phyloP scores from a whole-genome alignment of 2,329 filamentous ascomycete genomes.

The Phaeosphaeriaceae sp. region DNA sequence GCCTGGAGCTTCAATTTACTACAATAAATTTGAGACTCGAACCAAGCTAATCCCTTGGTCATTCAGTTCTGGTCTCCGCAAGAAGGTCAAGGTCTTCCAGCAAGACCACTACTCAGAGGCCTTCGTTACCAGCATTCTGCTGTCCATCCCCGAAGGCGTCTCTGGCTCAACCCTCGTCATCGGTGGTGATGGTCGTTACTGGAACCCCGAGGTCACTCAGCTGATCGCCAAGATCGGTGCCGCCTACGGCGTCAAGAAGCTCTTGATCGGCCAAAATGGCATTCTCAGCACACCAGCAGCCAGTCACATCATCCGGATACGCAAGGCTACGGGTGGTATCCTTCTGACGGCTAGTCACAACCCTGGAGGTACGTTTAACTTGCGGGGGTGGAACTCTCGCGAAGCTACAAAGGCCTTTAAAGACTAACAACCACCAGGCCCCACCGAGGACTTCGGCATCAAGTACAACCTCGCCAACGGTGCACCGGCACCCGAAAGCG shows the following conservation, averaged over 20 bases:
- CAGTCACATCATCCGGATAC: conserved; percentile 93
- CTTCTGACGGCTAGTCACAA: conserved; percentile 97
- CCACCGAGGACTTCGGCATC: conserved; percentile 96
- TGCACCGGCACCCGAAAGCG: conserved; percentile 90
- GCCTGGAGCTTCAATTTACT: too few species aligned
- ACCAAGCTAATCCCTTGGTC: conserved; percentile 17
- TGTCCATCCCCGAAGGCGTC: conserved; percentile 94
- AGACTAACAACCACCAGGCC: conserved; percentile 63
- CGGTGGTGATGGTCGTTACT: conserved; percentile 95
- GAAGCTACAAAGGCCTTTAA: too few species aligned
- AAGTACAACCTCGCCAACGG: conserved; percentile 99
- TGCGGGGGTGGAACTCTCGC: not conserved
- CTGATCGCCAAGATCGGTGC: conserved; percentile 96
- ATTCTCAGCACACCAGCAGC: conserved; percentile 97
- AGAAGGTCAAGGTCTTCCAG: conserved; percentile 99
- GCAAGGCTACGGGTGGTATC: conserved; percentile 95
- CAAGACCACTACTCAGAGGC: conserved; percentile 94
- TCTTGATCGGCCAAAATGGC: conserved; percentile 93
- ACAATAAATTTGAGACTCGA: not conserved
- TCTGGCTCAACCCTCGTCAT: conserved; percentile 92
- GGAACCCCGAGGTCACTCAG: conserved; percentile 96
- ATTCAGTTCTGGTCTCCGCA: conserved; percentile 92
- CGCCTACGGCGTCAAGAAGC: conserved; percentile 98
- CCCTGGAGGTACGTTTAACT: conserved; percentile 74
- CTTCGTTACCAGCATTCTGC: conserved; percentile 91